Evolutionary conservation across 139 green algal genomes (phyloP).

Genomic region (Gonium pectorale): DNA sequence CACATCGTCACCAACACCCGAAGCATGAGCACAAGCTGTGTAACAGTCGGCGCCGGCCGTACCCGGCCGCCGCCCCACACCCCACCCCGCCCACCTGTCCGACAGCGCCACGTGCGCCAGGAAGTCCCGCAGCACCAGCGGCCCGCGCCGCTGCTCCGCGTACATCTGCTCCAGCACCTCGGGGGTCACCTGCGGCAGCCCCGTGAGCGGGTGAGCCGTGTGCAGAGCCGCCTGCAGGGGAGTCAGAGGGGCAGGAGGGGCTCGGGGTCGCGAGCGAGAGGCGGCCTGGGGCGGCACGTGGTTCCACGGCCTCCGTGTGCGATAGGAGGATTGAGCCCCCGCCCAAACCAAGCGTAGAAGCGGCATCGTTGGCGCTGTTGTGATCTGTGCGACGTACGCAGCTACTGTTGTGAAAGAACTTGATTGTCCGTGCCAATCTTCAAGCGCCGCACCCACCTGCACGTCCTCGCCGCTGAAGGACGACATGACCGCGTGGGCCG

Average conservation of each 20-base stretch:
- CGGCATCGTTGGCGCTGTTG: too few relatives aligned
- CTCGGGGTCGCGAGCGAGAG: too few relatives aligned
- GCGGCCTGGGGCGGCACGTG: too few relatives aligned
- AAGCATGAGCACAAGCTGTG: too few relatives aligned
- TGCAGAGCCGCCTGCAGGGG: not conserved
- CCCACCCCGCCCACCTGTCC: not conserved
- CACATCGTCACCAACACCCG: too few relatives aligned
- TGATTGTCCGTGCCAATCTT: too few relatives aligned
- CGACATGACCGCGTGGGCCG: not conserved
- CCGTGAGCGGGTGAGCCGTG: not conserved
- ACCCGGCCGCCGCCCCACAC: not conserved
- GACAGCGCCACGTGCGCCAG: conserved; percentile 28
- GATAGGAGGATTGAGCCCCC: too few relatives aligned
- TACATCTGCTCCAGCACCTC: conserved; percentile 19
- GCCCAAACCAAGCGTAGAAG: too few relatives aligned
- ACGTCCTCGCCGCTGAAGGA: not conserved
- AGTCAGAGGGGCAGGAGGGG: not conserved
- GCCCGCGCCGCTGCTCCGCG: not conserved
- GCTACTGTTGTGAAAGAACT: too few relatives aligned
- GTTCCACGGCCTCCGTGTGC: too few relatives aligned
- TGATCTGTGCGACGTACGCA: too few relatives aligned
- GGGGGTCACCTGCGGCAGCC: conserved; percentile 1
- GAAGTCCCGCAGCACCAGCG: conserved; percentile 19
- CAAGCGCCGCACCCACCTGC: not conserved
- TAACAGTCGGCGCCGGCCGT: too few relatives aligned